phyloP scores from a whole-genome alignment of 2,329 filamentous ascomycete genomes.

The Sporothrix dimorphospora region DNA sequence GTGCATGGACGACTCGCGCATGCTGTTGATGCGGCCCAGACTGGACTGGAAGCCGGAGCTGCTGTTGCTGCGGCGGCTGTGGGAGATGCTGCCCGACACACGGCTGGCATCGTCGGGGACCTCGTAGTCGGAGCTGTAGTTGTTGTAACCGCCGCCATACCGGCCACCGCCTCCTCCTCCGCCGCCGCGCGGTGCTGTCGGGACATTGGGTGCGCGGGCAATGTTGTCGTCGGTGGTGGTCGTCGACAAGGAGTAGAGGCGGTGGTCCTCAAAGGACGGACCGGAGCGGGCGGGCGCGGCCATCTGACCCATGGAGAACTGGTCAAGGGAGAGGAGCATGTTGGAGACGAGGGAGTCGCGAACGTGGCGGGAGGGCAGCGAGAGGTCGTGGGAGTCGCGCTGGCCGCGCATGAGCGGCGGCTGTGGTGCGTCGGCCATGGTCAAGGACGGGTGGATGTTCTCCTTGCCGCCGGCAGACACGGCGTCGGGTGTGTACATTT shows the following conservation, averaged over 20 bases:
- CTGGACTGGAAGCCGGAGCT: slow-evolving; percentile 70
- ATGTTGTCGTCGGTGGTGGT: slow-evolving; percentile 35
- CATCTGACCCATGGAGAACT: slow-evolving; percentile 65
- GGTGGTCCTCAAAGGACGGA: slow-evolving; percentile 44
- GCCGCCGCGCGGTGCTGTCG: slow-evolving; percentile 20
- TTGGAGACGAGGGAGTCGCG: slow-evolving; percentile 93
- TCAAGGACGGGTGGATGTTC: slow-evolving; percentile 37
- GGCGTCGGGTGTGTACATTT: slow-evolving; percentile 47
- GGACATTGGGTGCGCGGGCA: slow-evolving; percentile 26
- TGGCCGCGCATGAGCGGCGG: slow-evolving; percentile 37
- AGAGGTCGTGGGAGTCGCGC: slow-evolving; percentile 82
- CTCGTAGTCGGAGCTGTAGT: slow-evolving; percentile 44
- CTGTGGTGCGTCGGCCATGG: slow-evolving; percentile 34
- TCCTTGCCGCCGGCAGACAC: slow-evolving; percentile 41
- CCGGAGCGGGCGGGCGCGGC: slow-evolving; percentile 33
- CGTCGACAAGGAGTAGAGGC: slow-evolving; percentile 38
- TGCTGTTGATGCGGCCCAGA: slow-evolving; percentile 65
- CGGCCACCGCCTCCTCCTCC: slow-evolving; percentile 37
- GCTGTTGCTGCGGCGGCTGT: slow-evolving; percentile 76
- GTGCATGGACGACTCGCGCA: slow-evolving; percentile 52
- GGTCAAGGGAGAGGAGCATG: slow-evolving; percentile 91
- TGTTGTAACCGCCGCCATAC: slow-evolving; percentile 58
- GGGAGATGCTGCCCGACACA: slow-evolving; percentile 55
- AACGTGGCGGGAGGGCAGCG: slow-evolving; percentile 73
- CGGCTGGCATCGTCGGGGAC: slow-evolving; percentile 58